A percentile compares a stretch with the other conserved stretches of the same genome.
Conservation (phyloP, 2,329 filamentous ascomycete species). For the Fusarium nurragi region DNA sequence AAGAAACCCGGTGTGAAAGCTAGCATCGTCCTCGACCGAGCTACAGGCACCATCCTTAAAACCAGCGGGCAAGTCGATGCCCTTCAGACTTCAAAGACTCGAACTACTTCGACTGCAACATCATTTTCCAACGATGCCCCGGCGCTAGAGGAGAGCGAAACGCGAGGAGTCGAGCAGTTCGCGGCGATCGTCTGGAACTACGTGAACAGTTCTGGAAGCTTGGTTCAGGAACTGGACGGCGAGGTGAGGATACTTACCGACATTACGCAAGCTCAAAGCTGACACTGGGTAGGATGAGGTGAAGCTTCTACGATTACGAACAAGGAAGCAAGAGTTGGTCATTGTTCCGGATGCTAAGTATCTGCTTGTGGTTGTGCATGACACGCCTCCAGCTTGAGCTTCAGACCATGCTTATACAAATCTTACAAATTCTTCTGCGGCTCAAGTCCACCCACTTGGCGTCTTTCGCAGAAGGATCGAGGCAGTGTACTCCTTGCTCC, state of each 20-base stretch:
- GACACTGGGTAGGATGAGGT: constrained; percentile 71
- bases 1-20: constrained; percentile 83
- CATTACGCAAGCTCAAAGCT: constrained; percentile 28
- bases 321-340: constrained; percentile 86
- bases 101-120: constrained; percentile 49
- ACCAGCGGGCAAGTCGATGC: constrained; percentile 74
- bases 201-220: constrained; percentile 71
- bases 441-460: constrained; percentile 16
- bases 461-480: constrained; percentile 18
- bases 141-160: constrained; percentile 57
- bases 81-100: constrained; percentile 55
- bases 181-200: constrained; percentile 81
- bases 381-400: constrained; percentile 73
- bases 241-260: constrained; percentile 60
- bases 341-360: constrained; percentile 85
- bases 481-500: constrained; percentile 3
- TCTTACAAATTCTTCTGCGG: constrained; percentile 32
- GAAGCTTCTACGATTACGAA: constrained; percentile 78
- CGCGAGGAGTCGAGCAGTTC: constrained; percentile 74
- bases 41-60: constrained; percentile 77
- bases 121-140: constrained; percentile 59
- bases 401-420: constrained; percentile 32
- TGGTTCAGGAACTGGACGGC: constrained; percentile 77
- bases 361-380: constrained; percentile 81
- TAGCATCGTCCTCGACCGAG: constrained; percentile 77